Evolutionary conservation across 306 rosid species (phyloP).

Genomic region (Quercus alba): DNA sequence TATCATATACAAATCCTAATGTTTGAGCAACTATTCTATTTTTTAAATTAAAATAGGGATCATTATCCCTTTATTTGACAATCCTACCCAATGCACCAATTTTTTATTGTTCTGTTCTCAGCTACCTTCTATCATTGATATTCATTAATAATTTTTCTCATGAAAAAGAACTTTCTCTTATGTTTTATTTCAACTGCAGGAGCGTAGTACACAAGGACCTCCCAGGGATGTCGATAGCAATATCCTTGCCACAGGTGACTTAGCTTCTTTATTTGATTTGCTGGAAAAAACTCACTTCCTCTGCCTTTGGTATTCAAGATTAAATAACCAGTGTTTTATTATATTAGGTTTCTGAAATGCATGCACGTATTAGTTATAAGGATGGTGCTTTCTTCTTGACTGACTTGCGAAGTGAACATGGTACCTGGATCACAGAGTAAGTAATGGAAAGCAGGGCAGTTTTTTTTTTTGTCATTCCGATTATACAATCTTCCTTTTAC

Average conservation of each 20-base stretch:
- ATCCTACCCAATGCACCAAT: neutral
- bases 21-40: neutral
- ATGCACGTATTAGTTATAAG: conserved; percentile 65
- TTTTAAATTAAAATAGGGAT: neutral
- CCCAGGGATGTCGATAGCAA: conserved; percentile 41
- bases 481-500: neutral
- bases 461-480: neutral
- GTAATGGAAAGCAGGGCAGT: conserved; percentile 21
- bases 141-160: neutral
- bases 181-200: conserved; percentile 40
- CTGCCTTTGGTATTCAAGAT: neutral
- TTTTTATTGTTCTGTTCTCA: conserved; percentile 2
- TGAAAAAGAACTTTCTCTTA: neutral
- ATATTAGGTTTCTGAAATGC: conserved; percentile 66
- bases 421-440: conserved; percentile 89
- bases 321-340: conserved; percentile 4
- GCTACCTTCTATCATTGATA: neutral
- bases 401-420: conserved; percentile 68
- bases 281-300: neutral
- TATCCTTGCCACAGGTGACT: conserved; percentile 67
- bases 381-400: conserved; percentile 78
- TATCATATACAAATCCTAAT: neutral
- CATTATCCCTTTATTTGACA: neutral
- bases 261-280: neutral
- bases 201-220: conserved; percentile 29